Evolutionary conservation across 2,329 filamentous ascomycete genomes (phyloP).

Genomic region (Cryphonectria parasitica): DNA sequence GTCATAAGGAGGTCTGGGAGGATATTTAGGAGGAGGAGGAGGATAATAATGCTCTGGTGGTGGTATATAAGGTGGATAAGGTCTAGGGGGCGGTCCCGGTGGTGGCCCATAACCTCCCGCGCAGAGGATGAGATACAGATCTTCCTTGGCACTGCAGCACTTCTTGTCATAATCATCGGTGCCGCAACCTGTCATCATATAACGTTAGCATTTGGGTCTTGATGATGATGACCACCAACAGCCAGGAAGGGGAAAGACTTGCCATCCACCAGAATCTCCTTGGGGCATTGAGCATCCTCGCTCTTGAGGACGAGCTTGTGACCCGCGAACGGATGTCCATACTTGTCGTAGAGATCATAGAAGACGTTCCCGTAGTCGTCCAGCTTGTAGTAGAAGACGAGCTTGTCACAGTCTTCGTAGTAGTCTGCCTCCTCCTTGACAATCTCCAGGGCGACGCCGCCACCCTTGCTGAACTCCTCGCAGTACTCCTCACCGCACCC

Average conservation of each 20-base stretch:
- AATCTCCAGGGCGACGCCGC: conserved; percentile 21
- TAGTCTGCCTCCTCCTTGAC: conserved; percentile 16
- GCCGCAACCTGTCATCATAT: neutral
- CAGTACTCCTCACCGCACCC: conserved; percentile 24
- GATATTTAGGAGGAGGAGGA: neutral
- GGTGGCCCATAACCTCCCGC: conserved; percentile 7
- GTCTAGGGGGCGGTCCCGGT: neutral
- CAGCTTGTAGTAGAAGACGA: conserved; percentile 27
- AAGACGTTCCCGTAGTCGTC: conserved; percentile 6
- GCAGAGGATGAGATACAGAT: conserved; percentile 20
- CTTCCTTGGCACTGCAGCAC: conserved; percentile 13
- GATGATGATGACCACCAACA: neutral
- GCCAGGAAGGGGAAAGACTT: neutral
- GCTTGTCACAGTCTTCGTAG: conserved; percentile 20
- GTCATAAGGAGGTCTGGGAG: neutral
- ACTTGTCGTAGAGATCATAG: conserved; percentile 26
- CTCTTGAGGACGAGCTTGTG: conserved; percentile 16
- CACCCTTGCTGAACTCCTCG: conserved; percentile 17
- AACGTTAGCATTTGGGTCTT: neutral
- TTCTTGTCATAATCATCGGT: conserved; percentile 19
- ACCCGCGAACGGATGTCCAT: conserved; percentile 23
- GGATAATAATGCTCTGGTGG: neutral
- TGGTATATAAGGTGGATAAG: neutral
- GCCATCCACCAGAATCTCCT: conserved; percentile 21
- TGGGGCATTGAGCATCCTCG: conserved; percentile 21